Evolutionary conservation across 2,329 filamentous ascomycete species (phyloP), one percentile per base, ranked within the genome.

Genomic region (Calycina herbarum): DNA sequence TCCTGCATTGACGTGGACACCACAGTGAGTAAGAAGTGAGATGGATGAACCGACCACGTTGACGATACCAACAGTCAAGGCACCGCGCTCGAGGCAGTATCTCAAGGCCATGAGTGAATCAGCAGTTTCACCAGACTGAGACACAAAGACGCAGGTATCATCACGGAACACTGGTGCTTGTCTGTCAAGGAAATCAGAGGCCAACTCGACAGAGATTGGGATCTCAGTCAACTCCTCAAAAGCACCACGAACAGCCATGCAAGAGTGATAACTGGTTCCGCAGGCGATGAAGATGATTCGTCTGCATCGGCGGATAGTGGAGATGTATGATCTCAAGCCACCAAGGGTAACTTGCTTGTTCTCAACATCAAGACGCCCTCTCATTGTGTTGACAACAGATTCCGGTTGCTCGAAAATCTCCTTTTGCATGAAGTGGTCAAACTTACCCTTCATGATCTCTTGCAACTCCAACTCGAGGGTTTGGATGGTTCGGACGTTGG

Each of bases 381-480:
- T 93, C 95, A 99, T 99, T 72, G 95, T 97, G 87, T 99, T 99
- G 83, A 99, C 89, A 68, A 99, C 93, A 15, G 95, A 99, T 82
- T 99, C 95, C 77, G 95, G 95, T 85, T 99, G 95, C 86, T 99
- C 95, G 80, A 99, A 99, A 77, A 99, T 99, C 81, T 99, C 95
- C 88, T 99, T 99, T 80, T 99, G 95, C 95, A 99, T 99, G 86
- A 97, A 99, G 84, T 99, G 95, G 80, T 99, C 95, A 81, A 98
- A 99, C 79, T 95, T 96, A 81, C 95, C 95, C 90, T 99, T 99
- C 95, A 99, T 99, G 82, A 99, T 99, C 85, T 99, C 94, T 84
- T 99, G 95, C 71, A 99, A 90, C 85, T 99, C 93, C 61, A 99
- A 91, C 85, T 99, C 95, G 64, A 99, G 88, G 64, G 95, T 99